Evolutionary conservation across 306 rosid genomes (phyloP), one percentile per base, ranked within the genome.

Genomic region (Coriaria nepalensis): DNA sequence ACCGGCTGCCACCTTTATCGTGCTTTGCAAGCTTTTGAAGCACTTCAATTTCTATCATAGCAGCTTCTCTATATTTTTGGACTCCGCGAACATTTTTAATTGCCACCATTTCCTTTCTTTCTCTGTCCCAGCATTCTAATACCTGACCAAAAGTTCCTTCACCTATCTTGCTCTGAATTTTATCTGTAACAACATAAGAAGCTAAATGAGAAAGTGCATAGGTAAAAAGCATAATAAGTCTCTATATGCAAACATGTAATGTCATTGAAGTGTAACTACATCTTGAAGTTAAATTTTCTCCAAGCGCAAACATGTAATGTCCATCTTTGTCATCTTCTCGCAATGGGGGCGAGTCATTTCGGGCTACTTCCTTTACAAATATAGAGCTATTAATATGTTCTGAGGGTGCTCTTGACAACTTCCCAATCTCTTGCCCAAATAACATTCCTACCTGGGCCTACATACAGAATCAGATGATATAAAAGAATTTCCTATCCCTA

Each of bases 91-190:
- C 53, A 44, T 64, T 33, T 61, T 73, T 69, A 50, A 69, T 65
- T 56, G 75, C 75, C 43, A 73, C 75, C 32, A 40, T 5, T 57
- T 73, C 69, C 45, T 69, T 59, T 47, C 49, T 73, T 57, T 68
- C 79, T 60, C 57, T 49, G 47, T 69, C 75, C 35, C 64, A 33
- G 43, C 75, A 73, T 57, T 73, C 79, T 53, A 69, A 53, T 29
- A 69, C 79, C 57, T 65, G 75, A 36, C 79, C 79, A 61, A 73
- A 73, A 13, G 79, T 65, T 37, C 79, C 79, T 74, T 74, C 76
- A 4, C 80, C 80, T 64, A 69, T 74, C 57, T 69, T 74, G 49
- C 73, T 13, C 46, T 61, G 67, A 57, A 74, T 69, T 42, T 53
- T 69, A 36, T 73, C 80, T 74, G 69, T 67, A 61, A 57, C 33